These are phyloP conservation scores for Hypericum androsaemum DNA, from an alignment of 345 rosid species.

Conservation along the genomic window DNA sequence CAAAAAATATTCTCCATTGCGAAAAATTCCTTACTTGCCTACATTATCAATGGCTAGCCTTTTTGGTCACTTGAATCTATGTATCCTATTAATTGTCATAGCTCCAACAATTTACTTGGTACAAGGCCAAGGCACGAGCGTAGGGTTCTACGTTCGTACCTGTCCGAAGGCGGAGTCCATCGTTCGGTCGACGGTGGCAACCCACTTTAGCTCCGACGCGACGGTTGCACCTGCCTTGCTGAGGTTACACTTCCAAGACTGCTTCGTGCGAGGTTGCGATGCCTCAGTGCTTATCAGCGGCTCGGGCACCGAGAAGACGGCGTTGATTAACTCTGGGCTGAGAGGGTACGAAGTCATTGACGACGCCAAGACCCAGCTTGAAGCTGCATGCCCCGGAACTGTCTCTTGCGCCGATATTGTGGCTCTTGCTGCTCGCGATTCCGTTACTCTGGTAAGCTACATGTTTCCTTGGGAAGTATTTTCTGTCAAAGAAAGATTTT, in stretches of 20 bases:
- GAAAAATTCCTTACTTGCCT: too few relatives aligned
- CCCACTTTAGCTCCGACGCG: constrained; percentile 5
- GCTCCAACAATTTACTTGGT: too few relatives aligned
- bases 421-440: constrained; percentile 5
- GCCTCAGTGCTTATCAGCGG: constrained; percentile 2
- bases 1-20: too few relatives aligned
- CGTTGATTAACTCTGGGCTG: not conserved
- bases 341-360: constrained; percentile 7
- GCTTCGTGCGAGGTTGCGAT: constrained; percentile 8
- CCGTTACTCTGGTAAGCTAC: constrained; percentile 3
- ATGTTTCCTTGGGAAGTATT: not conserved
- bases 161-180: constrained; percentile 37
- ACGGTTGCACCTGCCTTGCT: constrained; percentile 2
- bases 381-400: constrained; percentile 3
- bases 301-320: not conserved
- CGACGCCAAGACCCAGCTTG: constrained; percentile 5
- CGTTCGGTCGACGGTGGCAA: constrained; percentile 10
- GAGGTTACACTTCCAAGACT: constrained; percentile 7
- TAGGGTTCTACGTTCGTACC: constrained; percentile 35
- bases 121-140: not conserved
- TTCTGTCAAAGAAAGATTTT: not conserved
- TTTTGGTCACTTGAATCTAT: too few relatives aligned
- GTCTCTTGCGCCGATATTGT: constrained; percentile 8
- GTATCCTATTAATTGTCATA: too few relatives aligned
- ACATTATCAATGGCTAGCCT: too few relatives aligned